Evolutionary conservation across 1,284 basidiomycete genomes (phyloP).

Genomic region (Trichosporon sp.): DNA sequence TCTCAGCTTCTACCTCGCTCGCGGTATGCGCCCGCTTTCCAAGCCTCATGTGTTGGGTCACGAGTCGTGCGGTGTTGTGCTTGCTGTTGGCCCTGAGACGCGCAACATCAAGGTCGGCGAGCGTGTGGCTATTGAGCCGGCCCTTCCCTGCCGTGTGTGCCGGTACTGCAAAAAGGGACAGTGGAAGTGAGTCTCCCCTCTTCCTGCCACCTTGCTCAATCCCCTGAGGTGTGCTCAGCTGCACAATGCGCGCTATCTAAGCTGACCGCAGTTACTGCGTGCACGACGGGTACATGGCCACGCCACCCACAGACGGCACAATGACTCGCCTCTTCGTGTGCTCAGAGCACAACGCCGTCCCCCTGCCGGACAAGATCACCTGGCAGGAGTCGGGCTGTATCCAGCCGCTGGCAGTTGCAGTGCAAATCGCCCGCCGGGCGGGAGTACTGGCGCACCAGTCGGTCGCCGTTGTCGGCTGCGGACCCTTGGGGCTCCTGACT

Average conservation of each 20-base stretch:
- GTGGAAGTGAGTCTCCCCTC: constrained; percentile 11
- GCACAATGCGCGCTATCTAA: neutral
- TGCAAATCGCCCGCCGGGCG: constrained; percentile 53
- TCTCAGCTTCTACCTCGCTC: constrained; percentile 25
- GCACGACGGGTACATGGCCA: constrained; percentile 20
- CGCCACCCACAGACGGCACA: constrained; percentile 27
- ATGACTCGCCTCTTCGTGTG: constrained; percentile 22
- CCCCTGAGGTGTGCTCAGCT: too few species aligned
- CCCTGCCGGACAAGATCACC: constrained; percentile 13
- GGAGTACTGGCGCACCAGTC: constrained; percentile 52
- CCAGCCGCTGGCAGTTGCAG: constrained; percentile 73
- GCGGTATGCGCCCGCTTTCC: constrained; percentile 39
- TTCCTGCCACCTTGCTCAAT: too few species aligned
- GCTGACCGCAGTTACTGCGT: constrained; percentile 14
- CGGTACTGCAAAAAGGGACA: constrained; percentile 31
- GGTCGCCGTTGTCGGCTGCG: constrained; percentile 74
- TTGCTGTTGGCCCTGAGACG: constrained; percentile 24
- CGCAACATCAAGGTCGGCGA: constrained; percentile 32
- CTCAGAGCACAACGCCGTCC: constrained; percentile 14
- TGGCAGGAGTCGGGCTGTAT: constrained; percentile 28
- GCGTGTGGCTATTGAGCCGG: constrained; percentile 46
- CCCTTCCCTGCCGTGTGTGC: constrained; percentile 42
- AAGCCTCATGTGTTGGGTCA: constrained; percentile 43
- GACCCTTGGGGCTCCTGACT: constrained; percentile 81
- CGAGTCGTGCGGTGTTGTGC: constrained; percentile 41